Conservation (phyloP, 441 rosid genomes). For the Adansonia grandidieri region DNA sequence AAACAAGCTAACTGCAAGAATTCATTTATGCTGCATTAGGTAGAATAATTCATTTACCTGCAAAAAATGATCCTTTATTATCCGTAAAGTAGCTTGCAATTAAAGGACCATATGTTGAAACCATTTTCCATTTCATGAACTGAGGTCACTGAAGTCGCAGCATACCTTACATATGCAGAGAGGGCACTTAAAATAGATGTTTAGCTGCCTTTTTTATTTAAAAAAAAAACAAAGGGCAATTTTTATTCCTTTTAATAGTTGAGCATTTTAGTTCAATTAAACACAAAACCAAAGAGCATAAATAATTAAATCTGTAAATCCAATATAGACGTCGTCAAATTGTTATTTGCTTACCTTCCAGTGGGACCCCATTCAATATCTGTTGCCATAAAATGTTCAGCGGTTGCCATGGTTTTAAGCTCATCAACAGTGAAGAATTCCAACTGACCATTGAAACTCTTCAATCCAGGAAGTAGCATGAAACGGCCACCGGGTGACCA, state of each 20-base stretch:
- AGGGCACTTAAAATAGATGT: slow-evolving; percentile 8
- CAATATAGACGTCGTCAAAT: neutral
- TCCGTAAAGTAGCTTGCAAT: slow-evolving; percentile 80
- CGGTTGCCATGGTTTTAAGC: slow-evolving; percentile 89
- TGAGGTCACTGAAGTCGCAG: slow-evolving; percentile 86
- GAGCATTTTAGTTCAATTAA: neutral
- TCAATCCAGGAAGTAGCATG: slow-evolving; percentile 83
- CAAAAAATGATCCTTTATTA: slow-evolving; percentile 85
- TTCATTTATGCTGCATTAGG: neutral
- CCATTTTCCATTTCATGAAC: slow-evolving; percentile 99
- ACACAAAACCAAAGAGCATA: neutral
- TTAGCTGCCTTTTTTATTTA: neutral
- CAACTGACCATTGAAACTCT: slow-evolving; percentile 91
- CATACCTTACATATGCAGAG: slow-evolving; percentile 56
- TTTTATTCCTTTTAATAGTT: neutral
- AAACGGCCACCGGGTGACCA: slow-evolving; percentile 91
- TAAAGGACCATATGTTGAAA: slow-evolving; percentile 91
- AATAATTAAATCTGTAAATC: neutral
- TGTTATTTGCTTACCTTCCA: slow-evolving; percentile 62
- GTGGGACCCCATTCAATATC: slow-evolving; percentile 97
- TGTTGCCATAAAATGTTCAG: slow-evolving; percentile 91
- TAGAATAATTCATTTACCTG: slow-evolving; percentile 50
- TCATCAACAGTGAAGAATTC: slow-evolving; percentile 91
- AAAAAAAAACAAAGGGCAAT: neutral
- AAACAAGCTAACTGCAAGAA: neutral